Conservation (phyloP, 1,139 yeast genomes). For the Saccharomycopsis crataegensis region DNA sequence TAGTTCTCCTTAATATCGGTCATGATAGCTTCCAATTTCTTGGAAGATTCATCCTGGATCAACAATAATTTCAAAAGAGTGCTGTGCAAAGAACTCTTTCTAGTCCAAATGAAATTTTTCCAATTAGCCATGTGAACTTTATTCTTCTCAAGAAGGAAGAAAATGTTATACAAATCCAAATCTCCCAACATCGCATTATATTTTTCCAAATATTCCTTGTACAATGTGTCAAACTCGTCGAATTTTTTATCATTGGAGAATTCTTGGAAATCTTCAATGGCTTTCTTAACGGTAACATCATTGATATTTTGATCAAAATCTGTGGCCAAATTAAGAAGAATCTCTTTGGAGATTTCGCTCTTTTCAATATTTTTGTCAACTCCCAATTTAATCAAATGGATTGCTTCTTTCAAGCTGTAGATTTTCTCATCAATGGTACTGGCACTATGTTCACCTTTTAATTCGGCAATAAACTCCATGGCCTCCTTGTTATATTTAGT, state of each 20-base stretch:
- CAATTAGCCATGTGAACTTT: constrained; percentile 11
- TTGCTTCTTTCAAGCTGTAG: constrained; percentile 1
- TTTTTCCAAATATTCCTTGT: constrained; percentile 3
- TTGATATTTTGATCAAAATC: constrained; percentile 18
- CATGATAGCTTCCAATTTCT: constrained; percentile 25
- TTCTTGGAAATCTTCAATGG: constrained; percentile 10
- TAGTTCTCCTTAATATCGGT: constrained; percentile 33
- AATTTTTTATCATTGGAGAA: constrained; percentile 9
- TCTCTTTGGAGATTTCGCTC: constrained; percentile 1
- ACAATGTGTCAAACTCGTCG: constrained; percentile 10
- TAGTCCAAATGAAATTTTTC: constrained; percentile 16
- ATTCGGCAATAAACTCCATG: constrained; percentile 10
- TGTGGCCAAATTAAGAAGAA: constrained; percentile 7
- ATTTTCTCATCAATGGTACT: constrained; percentile 4
- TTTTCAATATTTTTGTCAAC: constrained; percentile 15
- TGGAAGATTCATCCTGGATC: constrained; percentile 15
- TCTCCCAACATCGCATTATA: constrained; percentile 9
- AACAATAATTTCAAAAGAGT: constrained; percentile 13
- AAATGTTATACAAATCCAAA: constrained; percentile 13
- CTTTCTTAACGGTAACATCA: constrained; percentile 18
- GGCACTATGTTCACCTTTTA: constrained; percentile 6
- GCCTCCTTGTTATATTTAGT: constrained; percentile 17
- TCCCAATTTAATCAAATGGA: constrained; percentile 13
- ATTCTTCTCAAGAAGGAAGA: constrained; percentile 15
- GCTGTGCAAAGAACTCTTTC: constrained; percentile 14